These are phyloP conservation scores for Diaporthe sp. DNA, from an alignment of 2,329 filamentous ascomycete genomes.

Conservation along the genomic window DNA sequence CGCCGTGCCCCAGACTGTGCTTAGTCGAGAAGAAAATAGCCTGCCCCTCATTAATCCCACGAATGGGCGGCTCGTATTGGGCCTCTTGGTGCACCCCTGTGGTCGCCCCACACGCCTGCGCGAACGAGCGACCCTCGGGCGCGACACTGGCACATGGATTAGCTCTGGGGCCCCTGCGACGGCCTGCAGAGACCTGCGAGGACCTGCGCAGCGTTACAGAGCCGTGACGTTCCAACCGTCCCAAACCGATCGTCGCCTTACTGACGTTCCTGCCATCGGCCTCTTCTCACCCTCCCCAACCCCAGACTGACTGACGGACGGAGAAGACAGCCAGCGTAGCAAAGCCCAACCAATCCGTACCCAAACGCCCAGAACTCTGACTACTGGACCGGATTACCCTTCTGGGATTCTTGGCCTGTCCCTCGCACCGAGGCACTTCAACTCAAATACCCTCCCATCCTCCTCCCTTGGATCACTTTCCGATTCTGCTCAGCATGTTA, in stretches of 20 bases:
- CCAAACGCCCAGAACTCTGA: conserved; percentile 31
- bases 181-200: conserved; percentile 24
- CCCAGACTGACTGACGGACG: conserved; percentile 2
- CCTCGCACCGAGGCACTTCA: conserved; percentile 23
- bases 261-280: conserved; percentile 33
- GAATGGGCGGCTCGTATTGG: conserved; percentile 17
- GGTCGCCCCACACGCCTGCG: conserved; percentile 2
- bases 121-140: conserved; percentile 26
- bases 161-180: conserved; percentile 11
- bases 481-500: conserved; percentile 28
- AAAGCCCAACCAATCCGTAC: not conserved
- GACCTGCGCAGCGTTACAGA: conserved; percentile 37
- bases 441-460: conserved; percentile 40
- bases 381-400: conserved; percentile 34
- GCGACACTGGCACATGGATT: conserved; percentile 27
- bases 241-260: conserved; percentile 35
- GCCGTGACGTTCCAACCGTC: conserved; percentile 36
- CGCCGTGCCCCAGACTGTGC: conserved; percentile 36
- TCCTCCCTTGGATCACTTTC: conserved; percentile 21
- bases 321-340: not conserved
- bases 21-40: not conserved
- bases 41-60: conserved; percentile 34
- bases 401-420: conserved; percentile 34
- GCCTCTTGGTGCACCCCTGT: not conserved
- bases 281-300: conserved; percentile 38